These are phyloP conservation scores for Flaveria floridana DNA, from an alignment of 140 eudicot species.

Conservation along the genomic window DNA sequence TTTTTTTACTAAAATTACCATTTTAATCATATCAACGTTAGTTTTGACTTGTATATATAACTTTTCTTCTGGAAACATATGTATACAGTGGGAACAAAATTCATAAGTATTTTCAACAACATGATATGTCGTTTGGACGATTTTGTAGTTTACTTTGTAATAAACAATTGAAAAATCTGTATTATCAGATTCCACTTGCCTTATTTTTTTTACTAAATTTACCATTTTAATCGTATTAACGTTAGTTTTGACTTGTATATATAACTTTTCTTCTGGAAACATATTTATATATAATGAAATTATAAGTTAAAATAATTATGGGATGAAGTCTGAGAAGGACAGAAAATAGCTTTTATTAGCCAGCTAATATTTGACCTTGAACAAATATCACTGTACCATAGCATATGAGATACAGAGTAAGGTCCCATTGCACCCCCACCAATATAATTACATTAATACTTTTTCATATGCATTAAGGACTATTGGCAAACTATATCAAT, in stretches of 20 bases:
- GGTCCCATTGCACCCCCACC: slow-evolving; percentile 19
- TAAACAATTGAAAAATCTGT: too few species aligned
- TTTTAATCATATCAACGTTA: not conserved
- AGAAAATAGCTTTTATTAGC: slow-evolving; percentile 33
- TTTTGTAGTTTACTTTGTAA: too few species aligned
- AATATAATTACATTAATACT: not conserved
- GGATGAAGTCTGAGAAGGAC: slow-evolving; percentile 25
- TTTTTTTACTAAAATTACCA: too few species aligned
- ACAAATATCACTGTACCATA: not conserved
- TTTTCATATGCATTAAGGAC: not conserved
- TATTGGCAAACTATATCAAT: too few species aligned
- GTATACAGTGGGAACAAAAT: not conserved
- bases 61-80: not conserved
- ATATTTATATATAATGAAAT: too few species aligned
- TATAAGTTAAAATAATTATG: not conserved
- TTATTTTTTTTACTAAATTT: too few species aligned
- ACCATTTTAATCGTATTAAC: not conserved
- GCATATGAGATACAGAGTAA: slow-evolving; percentile 1
- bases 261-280: not conserved
- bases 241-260: not conserved
- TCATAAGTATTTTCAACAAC: too few species aligned
- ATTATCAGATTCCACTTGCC: too few species aligned
- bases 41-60: not conserved
- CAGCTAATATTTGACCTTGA: slow-evolving; percentile 35
- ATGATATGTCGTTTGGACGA: too few species aligned